phyloP scores from a whole-genome alignment of 192 early-diverging fungal genomes.

The Coemansia sp. region DNA sequence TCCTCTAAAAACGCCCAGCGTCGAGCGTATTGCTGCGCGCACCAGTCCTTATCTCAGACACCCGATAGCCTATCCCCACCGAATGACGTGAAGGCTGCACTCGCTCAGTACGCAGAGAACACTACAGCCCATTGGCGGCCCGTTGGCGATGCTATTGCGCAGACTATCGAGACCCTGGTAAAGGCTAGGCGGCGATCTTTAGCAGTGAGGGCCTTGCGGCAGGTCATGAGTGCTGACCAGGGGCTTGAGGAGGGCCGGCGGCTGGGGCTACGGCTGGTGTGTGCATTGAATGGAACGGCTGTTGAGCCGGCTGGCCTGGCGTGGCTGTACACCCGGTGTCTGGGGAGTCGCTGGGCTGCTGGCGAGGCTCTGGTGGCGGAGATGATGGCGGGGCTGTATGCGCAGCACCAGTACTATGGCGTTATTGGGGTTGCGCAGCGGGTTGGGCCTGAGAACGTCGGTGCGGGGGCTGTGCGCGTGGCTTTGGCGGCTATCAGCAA shows the following conservation, averaged over 20 bases:
- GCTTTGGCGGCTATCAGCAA: slow-evolving; percentile 19
- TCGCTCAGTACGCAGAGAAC: background rate
- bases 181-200: background rate
- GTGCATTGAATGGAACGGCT: background rate
- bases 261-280: background rate
- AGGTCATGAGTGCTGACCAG: background rate
- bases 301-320: background rate
- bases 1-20: background rate
- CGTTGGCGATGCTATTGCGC: background rate
- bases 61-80: background rate
- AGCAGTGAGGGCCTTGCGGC: background rate
- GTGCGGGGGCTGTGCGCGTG: slow-evolving; percentile 1
- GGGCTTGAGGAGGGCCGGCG: background rate
- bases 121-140: background rate
- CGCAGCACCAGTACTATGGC: background rate
- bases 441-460: background rate
- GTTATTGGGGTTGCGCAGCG: background rate
- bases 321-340: background rate
- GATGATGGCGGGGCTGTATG: background rate
- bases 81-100: background rate
- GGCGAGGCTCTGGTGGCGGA: background rate
- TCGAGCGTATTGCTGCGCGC: background rate
- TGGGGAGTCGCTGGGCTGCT: background rate
- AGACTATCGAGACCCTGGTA: background rate
- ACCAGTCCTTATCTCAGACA: background rate